Base-by-base conservation (phyloP, 345 rosid genomes). In the Toxicodendron radicans region DNA sequence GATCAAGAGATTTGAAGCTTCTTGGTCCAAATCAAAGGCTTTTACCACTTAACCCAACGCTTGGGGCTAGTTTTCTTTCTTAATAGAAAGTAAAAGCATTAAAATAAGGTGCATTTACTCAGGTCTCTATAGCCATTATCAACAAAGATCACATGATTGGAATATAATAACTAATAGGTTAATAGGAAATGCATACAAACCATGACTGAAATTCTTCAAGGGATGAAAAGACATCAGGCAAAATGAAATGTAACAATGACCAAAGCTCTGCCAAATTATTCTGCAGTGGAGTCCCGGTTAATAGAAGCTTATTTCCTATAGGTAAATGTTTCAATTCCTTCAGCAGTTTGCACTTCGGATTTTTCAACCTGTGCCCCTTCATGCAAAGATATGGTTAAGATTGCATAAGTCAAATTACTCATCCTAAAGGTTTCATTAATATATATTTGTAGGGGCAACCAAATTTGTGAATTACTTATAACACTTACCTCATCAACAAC, bases 191-290 rank as follows among this genome's bases (percentile, higher is more conserved):
- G 67, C 70, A 75, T 56, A 58, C 84, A 21, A 66, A 95, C 99
- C 99, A 95, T 76, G 99, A 93, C 71, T 93, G 93, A 84, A 95
- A 95, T 81, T 95, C 99, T 62, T 86, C 97, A 82, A 83, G 97
- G 23, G 98, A 93, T 58, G 92, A 85, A 76, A 95, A 95, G 75
- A 95, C 90, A 83, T 95, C 98, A 59, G 98, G 99, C 76, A 95
- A 79, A 81, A 95, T 89, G 81, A 95, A 95, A 81, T 95, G 88
- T 80, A 95, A 73, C 84, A 95, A 76, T n/a, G 99, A 89, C 98
- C 99, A 95, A 66, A 95, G 97, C 91, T 95, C 99, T 1, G 97
- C 87, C 75, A 93, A 74, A 79, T 95, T 95, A 80, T 95, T 95
- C 73, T 95, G 99, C 79, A 95, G 82, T 72, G 99, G 99, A 5